phyloP scores from a whole-genome alignment of 345 rosid species.

The Ceriops tagal region DNA sequence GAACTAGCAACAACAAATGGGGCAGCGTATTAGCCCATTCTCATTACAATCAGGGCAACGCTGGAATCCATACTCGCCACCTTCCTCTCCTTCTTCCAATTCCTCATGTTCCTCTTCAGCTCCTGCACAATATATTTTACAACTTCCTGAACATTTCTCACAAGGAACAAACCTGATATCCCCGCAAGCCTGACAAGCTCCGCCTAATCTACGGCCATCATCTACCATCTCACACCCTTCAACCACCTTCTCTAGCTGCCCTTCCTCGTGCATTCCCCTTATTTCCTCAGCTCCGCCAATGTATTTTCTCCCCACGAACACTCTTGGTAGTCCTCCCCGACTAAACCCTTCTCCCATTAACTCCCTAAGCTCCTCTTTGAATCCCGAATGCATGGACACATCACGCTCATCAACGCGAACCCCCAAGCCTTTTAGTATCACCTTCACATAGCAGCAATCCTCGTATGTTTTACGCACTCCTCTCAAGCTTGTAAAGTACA shows the following conservation, averaged over 20 bases:
- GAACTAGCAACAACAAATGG: constrained; percentile 53
- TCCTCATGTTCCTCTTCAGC: constrained; percentile 33
- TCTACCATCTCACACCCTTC: constrained; percentile 51
- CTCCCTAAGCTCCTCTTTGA: constrained; percentile 55
- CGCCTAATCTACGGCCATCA: constrained; percentile 26
- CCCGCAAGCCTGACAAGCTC: constrained; percentile 80
- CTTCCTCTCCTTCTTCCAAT: constrained; percentile 27
- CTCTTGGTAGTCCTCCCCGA: constrained; percentile 20
- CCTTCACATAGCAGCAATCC: constrained; percentile 65
- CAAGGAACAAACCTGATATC: constrained; percentile 90
- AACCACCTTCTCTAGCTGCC: constrained; percentile 22
- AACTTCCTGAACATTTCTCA: constrained; percentile 88
- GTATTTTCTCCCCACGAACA: constrained; percentile 25
- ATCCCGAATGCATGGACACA: constrained; percentile 76
- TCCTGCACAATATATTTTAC: constrained; percentile 63
- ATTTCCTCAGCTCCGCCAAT: constrained; percentile 32
- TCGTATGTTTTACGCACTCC: constrained; percentile 86
- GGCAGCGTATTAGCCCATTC: constrained; percentile 33
- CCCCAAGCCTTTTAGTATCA: constrained; percentile 63
- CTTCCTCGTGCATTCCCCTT: constrained; percentile 26
- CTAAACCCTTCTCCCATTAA: constrained; percentile 19
- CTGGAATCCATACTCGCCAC: constrained; percentile 49
- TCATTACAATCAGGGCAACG: constrained; percentile 36
- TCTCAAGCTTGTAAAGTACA: constrained; percentile 45
- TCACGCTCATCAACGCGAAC: constrained; percentile 70